phyloP scores from a whole-genome alignment of 495 filamentous ascomycete species.

The Penicillium taxi region DNA sequence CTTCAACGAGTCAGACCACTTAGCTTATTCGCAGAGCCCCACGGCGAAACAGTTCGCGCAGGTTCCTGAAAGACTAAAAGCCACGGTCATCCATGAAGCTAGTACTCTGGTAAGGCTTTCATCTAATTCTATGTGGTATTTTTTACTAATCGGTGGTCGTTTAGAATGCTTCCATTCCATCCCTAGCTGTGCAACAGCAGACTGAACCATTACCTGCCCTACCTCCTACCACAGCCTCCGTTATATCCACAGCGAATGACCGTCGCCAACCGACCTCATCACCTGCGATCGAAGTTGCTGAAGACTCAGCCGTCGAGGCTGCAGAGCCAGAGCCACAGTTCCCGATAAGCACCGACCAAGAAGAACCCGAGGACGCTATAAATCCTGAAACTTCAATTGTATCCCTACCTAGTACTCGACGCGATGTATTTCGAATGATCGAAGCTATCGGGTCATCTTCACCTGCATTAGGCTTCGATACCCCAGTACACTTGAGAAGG shows the following conservation, averaged over 20 bases:
- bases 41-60: no score
- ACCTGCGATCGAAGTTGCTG: slow-evolving; percentile 13
- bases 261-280: slow-evolving; percentile 19
- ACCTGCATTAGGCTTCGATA: slow-evolving; percentile 29
- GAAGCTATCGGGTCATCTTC: slow-evolving; percentile 60
- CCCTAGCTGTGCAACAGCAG: neutral
- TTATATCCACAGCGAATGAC: neutral
- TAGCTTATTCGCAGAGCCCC: no score
- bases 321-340: slow-evolving; percentile 12
- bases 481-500: slow-evolving; percentile 25
- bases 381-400: neutral
- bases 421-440: slow-evolving; percentile 60
- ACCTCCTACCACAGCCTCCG: neutral
- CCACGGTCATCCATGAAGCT: no score
- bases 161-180: neutral
- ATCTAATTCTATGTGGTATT: no score
- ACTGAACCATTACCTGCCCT: neutral
- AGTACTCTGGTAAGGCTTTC: no score
- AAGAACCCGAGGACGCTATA: slow-evolving; percentile 1
- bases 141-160: no score
- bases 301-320: neutral
- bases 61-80: no score
- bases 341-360: slow-evolving; percentile 3
- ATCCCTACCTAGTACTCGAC: slow-evolving; percentile 46
- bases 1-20: no score